A percentile compares a stretch with the other conserved stretches of the same genome.
These are phyloP conservation scores for Syzygium grande DNA, from an alignment of 345 rosid species.

Conservation along the genomic window DNA sequence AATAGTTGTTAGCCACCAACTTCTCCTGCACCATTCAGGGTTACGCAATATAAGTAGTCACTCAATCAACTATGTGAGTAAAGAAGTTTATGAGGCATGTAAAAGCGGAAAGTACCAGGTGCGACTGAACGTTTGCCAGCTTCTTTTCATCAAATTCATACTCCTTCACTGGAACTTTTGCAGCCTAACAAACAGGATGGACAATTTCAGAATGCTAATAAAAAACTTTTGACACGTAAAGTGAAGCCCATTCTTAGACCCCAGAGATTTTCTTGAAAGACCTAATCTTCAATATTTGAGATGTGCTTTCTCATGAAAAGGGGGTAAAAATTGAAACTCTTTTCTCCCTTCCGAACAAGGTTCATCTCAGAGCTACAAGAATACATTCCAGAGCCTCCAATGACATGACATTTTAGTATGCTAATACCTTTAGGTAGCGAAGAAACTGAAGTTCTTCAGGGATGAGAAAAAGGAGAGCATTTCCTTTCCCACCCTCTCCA, in stretches of 20 bases:
- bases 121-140: conserved; percentile 75
- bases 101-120: conserved; percentile 46
- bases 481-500: conserved; percentile 97
- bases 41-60: background rate
- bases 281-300: background rate
- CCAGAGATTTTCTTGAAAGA: background rate
- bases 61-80: background rate
- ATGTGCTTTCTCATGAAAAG: background rate
- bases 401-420: background rate
- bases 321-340: background rate
- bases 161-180: conserved; percentile 90
- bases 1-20: conserved; percentile 57
- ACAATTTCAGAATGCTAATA: background rate
- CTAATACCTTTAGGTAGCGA: conserved; percentile 75
- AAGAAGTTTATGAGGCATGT: background rate
- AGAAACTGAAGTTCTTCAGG: conserved; percentile 93
- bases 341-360: background rate
- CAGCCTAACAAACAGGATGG: conserved; percentile 32
- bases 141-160: conserved; percentile 78
- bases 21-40: conserved; percentile 60
- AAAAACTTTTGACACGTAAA: background rate
- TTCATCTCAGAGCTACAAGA: background rate
- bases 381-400: background rate
- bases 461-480: conserved; percentile 81
- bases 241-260: background rate